phyloP scores from a whole-genome alignment of 345 rosid species.

The Salix dunnii region DNA sequence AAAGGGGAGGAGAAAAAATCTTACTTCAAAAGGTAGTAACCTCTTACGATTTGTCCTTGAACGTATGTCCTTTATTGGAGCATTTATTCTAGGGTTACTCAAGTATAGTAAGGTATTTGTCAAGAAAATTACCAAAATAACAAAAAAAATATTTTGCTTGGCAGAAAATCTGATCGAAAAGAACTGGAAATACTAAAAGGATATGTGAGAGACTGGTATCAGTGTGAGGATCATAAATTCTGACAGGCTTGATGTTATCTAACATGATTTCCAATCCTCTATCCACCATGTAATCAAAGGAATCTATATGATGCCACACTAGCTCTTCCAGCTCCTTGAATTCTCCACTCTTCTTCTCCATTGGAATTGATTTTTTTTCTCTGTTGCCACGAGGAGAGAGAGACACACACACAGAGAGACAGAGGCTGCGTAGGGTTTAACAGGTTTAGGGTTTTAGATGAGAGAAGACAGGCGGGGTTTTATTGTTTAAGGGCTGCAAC shows the following conservation, averaged over 20 bases:
- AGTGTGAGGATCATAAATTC: constrained; percentile 42
- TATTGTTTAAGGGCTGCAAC: no score
- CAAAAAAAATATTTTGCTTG: background rate
- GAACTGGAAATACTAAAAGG: constrained; percentile 33
- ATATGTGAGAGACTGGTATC: constrained; percentile 55
- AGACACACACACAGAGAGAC: no score
- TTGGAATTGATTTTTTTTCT: no score
- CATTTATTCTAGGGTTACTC: constrained; percentile 48
- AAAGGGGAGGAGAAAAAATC: background rate
- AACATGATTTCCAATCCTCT: constrained; percentile 76
- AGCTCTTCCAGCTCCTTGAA: constrained; percentile 56
- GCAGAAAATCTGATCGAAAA: background rate
- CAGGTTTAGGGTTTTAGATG: no score
- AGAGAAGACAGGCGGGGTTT: no score
- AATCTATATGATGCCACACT: constrained; percentile 76
- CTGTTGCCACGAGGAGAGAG: no score
- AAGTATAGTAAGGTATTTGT: constrained; percentile 53
- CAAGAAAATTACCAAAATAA: constrained; percentile 29
- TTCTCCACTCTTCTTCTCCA: constrained; percentile 25
- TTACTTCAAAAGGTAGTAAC: constrained; percentile 74
- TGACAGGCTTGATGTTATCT: constrained; percentile 51
- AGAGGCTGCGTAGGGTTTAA: no score
- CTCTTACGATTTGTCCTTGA: constrained; percentile 33
- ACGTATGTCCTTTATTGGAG: constrained; percentile 58
- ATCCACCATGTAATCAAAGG: constrained; percentile 74